phyloP scores from a whole-genome alignment of 306 rosid genomes.

The Dryas drummondii region DNA sequence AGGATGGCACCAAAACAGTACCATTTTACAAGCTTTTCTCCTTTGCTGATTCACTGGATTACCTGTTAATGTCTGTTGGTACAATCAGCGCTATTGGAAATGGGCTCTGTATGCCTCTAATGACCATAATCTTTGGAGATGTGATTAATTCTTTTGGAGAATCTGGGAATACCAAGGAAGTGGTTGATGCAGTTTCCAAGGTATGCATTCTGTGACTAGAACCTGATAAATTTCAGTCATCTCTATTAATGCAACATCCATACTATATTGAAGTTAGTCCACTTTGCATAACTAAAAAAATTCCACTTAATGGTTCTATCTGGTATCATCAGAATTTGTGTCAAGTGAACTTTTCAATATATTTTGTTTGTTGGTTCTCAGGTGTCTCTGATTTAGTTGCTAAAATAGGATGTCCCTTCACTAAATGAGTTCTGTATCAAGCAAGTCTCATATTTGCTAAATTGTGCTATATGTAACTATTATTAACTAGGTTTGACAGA shows the following conservation, averaged over 20 bases:
- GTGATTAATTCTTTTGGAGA: conserved; percentile 70
- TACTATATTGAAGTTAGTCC: too few species aligned
- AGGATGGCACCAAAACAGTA: conserved; percentile 40
- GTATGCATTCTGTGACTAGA: conserved; percentile 12
- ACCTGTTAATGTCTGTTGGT: conserved; percentile 61
- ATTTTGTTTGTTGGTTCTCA: not conserved
- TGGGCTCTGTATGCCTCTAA: conserved; percentile 59
- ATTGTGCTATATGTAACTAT: not conserved
- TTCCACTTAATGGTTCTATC: not conserved
- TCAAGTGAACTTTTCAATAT: not conserved
- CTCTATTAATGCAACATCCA: not conserved
- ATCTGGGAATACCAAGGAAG: conserved; percentile 19
- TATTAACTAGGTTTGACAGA: not conserved
- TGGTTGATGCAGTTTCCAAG: conserved; percentile 63
- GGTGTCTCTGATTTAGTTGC: not conserved
- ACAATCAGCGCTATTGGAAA: conserved; percentile 57
- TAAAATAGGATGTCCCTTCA: not conserved
- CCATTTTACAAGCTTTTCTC: conserved; percentile 79
- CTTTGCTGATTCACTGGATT: conserved; percentile 69
- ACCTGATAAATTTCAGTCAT: not conserved
- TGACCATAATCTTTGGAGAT: conserved; percentile 61
- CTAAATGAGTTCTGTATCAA: not conserved
- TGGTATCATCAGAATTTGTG: not conserved
- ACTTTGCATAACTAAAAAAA: not conserved
- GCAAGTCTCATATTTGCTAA: not conserved